These are phyloP conservation scores for Phytophthora ramorum DNA, from an alignment of 352 stramenopile species.

Conservation along the genomic window DNA sequence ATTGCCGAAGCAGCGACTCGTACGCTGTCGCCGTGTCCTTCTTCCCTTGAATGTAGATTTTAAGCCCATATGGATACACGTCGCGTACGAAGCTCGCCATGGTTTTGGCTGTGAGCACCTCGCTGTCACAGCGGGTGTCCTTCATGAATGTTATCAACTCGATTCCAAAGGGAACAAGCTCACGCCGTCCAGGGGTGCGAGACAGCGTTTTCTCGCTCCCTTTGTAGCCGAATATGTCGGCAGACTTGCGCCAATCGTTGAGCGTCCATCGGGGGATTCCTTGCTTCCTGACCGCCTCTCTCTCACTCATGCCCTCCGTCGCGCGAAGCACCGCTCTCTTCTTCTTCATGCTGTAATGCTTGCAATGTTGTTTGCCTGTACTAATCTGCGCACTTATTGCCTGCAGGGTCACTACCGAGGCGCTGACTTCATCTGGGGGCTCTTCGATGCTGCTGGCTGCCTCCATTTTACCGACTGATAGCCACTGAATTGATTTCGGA, in stretches of 20 bases:
- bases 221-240: constrained; percentile 3
- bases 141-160: constrained; percentile 21
- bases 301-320: constrained; percentile 1
- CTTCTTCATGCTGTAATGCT: constrained; percentile 13
- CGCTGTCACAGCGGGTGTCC: background rate
- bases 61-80: background rate
- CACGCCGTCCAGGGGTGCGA: background rate
- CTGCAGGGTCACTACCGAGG: background rate
- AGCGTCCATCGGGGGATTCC: constrained; percentile 8
- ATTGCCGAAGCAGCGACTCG: constrained; percentile 4
- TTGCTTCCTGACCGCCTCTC: background rate
- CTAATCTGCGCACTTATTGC: too few species aligned
- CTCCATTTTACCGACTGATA: constrained; percentile 13
- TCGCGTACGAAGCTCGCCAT: constrained; percentile 12
- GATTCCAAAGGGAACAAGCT: constrained; percentile 10
- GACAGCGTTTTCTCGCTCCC: constrained; percentile 15
- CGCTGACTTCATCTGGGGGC: too few species aligned
- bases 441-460: too few species aligned
- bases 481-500: constrained; percentile 7
- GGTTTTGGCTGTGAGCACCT: background rate
- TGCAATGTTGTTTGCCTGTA: too few species aligned
- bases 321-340: background rate
- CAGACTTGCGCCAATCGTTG: background rate
- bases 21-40: constrained; percentile 4
- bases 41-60: constrained; percentile 3